A percentile compares a stretch with the other conserved stretches of the same genome.
phyloP scores from a whole-genome alignment of 2,329 filamentous ascomycete species.

The Purpureocillium takamizusanense region DNA sequence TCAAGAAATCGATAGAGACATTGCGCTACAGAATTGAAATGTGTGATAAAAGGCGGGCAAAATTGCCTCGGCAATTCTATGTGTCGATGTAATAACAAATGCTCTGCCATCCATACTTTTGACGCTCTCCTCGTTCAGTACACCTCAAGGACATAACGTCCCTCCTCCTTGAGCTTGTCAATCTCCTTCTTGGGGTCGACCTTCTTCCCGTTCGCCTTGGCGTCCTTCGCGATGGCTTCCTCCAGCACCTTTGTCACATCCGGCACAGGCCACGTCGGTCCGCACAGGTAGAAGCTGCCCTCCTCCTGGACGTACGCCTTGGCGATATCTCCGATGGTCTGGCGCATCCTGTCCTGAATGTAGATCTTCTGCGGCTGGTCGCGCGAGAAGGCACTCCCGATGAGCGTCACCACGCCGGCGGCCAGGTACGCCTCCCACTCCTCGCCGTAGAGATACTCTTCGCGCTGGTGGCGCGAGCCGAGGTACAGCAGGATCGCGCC shows the following conservation, averaged over 20 bases:
- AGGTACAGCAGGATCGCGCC: constrained; percentile 92
- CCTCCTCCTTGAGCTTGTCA: constrained; percentile 91
- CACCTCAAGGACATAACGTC: constrained; percentile 91
- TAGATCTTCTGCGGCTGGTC: constrained; percentile 99
- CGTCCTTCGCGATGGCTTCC: constrained; percentile 79
- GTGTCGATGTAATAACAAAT: too few relatives aligned
- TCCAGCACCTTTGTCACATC: constrained; percentile 91
- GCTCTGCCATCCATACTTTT: too few relatives aligned
- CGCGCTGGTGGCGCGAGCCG: constrained; percentile 91
- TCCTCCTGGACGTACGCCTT: constrained; percentile 80
- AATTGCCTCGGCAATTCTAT: too few relatives aligned
- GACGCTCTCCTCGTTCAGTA: constrained; percentile 51
- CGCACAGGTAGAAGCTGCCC: constrained; percentile 93
- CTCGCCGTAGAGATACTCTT: constrained; percentile 97
- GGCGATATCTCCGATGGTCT: constrained; percentile 74
- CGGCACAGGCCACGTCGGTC: constrained; percentile 95
- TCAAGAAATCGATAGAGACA: too few relatives aligned
- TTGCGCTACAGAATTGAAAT: too few relatives aligned
- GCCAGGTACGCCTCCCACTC: constrained; percentile 98
- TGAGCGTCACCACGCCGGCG: constrained; percentile 86
- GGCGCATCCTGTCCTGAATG: constrained; percentile 95
- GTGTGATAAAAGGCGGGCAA: too few relatives aligned
- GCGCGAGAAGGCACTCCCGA: constrained; percentile 89
- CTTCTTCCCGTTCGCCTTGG: constrained; percentile 64
- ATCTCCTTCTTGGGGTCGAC: constrained; percentile 84